These are phyloP conservation scores for Candida labiduridarum DNA, from an alignment of 1,139 yeast species.

Conservation along the genomic window DNA sequence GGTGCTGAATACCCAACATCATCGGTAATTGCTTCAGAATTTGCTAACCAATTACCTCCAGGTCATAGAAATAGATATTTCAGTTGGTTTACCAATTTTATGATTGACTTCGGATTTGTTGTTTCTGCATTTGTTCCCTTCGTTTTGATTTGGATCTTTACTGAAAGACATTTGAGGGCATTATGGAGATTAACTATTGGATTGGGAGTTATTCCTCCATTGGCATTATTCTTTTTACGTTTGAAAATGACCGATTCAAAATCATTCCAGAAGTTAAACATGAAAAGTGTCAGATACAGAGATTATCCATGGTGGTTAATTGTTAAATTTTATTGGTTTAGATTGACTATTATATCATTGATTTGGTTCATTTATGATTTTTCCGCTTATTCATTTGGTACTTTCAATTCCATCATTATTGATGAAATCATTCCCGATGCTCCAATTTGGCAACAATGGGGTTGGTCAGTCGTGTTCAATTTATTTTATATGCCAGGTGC, in stretches of 20 bases:
- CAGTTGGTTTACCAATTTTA: slow-evolving; percentile 81
- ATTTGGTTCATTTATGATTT: slow-evolving; percentile 93
- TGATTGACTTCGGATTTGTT: slow-evolving; percentile 88
- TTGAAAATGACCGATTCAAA: slow-evolving; percentile 72
- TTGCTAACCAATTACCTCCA: slow-evolving; percentile 72
- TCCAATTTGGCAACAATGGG: slow-evolving; percentile 67
- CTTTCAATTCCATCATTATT: slow-evolving; percentile 72
- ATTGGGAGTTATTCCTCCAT: slow-evolving; percentile 85
- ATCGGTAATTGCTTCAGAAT: slow-evolving; percentile 91
- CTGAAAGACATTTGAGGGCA: slow-evolving; percentile 65
- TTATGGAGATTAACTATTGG: slow-evolving; percentile 95
- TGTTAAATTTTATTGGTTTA: slow-evolving; percentile 81
- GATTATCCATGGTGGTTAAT: slow-evolving; percentile 66
- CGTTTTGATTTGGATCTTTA: slow-evolving; percentile 82
- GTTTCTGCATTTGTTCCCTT: slow-evolving; percentile 82
- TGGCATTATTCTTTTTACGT: slow-evolving; percentile 75
- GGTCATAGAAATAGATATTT: slow-evolving; percentile 89
- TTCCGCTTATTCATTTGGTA: slow-evolving; percentile 82
- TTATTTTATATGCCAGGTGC: slow-evolving; percentile 92
- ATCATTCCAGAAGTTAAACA: slow-evolving; percentile 67
- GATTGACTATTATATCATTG: slow-evolving; percentile 66
- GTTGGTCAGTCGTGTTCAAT: slow-evolving; percentile 90
- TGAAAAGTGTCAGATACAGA: slow-evolving; percentile 52
- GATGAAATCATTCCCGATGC: slow-evolving; percentile 51
- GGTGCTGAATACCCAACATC: slow-evolving; percentile 94